Evolutionary conservation across 257 asterid genomes (phyloP), one percentile per base, ranked within the genome.

Genomic region (Solanum ossicruentum): DNA sequence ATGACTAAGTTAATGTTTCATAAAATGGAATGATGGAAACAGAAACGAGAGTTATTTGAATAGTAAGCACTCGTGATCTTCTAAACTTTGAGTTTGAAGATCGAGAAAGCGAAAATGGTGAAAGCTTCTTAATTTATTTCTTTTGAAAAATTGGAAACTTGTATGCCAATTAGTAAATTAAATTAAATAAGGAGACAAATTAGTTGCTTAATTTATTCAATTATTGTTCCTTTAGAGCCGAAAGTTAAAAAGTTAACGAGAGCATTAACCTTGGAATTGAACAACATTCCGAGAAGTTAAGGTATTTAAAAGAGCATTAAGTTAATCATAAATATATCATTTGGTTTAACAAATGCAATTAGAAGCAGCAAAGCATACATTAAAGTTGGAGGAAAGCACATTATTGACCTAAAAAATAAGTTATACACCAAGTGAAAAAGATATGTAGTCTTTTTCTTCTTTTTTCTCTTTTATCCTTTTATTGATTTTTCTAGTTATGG

Each of bases 221-320:
- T 82, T n/a, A 58, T 83, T 63, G 63, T 80, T 57, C 70, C 82
- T 85, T 85, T 87, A 84, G 83, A 75, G 92, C 91, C 92, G 88
- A 91, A 90, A 91, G 91, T 71, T 54, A 70, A 65, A 71, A 81
- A 69, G 89, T 54, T 52, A 49, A 55, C 7, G 23, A 61, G 69
- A 79, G 32, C 85, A 79, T 67, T 79, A 52, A 80, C 85, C 80
- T 79, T 79, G 89, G 75, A 86, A 83, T 41, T 41, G 67, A 88
- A 86, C 70, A 87, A 88, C 88, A 85, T 90, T 88, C 86, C 75
- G 55, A 71, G 72, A 85, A 87, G 83, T 86, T 12, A 49, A 75
- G 84, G 85, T 12, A 49, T 21, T 49, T 75, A 85, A 85, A 82
- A 82, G 84, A 82, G 5, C 5, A 36, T 36, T 36, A 36, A 36